Base-by-base conservation (phyloP, 1,284 basidiomycete genomes). In the Albatrellus sp. region DNA sequence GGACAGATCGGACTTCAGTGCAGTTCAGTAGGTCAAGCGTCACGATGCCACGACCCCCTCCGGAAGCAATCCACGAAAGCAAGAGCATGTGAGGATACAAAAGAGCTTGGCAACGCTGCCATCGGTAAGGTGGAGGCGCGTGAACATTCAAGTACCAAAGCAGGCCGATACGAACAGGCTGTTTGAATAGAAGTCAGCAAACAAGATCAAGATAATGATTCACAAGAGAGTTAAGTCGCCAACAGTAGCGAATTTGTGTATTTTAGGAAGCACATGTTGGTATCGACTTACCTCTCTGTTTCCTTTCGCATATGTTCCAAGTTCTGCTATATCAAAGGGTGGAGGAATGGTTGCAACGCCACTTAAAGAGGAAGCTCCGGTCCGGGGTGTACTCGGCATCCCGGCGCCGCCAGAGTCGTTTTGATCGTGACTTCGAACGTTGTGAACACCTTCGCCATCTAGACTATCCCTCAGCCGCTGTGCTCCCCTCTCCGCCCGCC, bases 101-200 rank as follows among this genome's bases (percentile, higher is more conserved):
- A 10, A 90, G 65, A 0, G 87, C 90, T 56, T 90, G 85, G 49
- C 86, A 87, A 50, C 81, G 70, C 54, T 90, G 77, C 90, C 90
- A 93, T 35, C 72, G 64, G 60, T 80, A 92, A 0, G 86, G 81
- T 10, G 81, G 78, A 2, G 72, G 61, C 0, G 76, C 78, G 58
- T 93, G 89, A 0, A 92, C 90, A 48, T 93, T 90, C 43, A 93
- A 73, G 57, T 90, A 93, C 80, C 86, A 93, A 0, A 93, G 64
- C 12, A 79, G 67, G 11, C 90, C 90, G 34, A 89, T 81, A 46
- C 84, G 78, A 8, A 88, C 64, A 1, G 89, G 86, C 90, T 92
- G 53, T 13, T 42, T 52, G 49, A 24, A 42, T 37, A 40, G 49
- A 42, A 48, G 47, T 48, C 35, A 40, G 43, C 46, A 43, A 33